These are phyloP conservation scores for Rheum nobile DNA, from an alignment of 148 eudicot genomes.

Conservation along the genomic window DNA sequence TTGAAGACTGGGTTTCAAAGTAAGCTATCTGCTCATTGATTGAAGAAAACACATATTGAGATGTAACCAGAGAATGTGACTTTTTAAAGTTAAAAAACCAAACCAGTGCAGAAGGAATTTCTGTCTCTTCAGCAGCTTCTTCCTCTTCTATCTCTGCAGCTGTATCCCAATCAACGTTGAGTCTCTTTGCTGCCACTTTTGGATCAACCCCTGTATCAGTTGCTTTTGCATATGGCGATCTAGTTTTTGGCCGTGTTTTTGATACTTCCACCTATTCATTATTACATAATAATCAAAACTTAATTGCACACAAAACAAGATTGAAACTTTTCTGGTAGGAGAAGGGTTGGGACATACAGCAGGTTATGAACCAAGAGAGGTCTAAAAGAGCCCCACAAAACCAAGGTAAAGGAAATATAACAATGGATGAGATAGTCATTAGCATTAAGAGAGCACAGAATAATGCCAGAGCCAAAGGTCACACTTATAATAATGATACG, in stretches of 20 bases:
- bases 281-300: neutral
- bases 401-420: neutral
- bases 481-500: neutral
- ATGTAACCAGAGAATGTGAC: constrained; percentile 2
- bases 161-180: constrained; percentile 85
- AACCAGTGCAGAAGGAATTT: constrained; percentile 69
- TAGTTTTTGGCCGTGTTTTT: constrained; percentile 40
- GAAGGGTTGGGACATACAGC: neutral
- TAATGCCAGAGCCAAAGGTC: neutral
- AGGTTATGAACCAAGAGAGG: neutral
- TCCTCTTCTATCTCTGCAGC: constrained; percentile 78
- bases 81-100: constrained; percentile 7
- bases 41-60: neutral
- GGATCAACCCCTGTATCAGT: constrained; percentile 90
- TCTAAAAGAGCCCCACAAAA: neutral
- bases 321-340: neutral
- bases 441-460: neutral
- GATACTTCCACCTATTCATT: constrained; percentile 37
- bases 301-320: neutral
- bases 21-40: neutral
- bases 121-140: constrained; percentile 34
- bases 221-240: constrained; percentile 73
- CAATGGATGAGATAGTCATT: neutral
- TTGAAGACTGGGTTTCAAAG: neutral
- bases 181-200: constrained; percentile 74